These are phyloP conservation scores for Talaromyces verruculosus DNA, from an alignment of 2,329 filamentous ascomycete species.

Conservation along the genomic window DNA sequence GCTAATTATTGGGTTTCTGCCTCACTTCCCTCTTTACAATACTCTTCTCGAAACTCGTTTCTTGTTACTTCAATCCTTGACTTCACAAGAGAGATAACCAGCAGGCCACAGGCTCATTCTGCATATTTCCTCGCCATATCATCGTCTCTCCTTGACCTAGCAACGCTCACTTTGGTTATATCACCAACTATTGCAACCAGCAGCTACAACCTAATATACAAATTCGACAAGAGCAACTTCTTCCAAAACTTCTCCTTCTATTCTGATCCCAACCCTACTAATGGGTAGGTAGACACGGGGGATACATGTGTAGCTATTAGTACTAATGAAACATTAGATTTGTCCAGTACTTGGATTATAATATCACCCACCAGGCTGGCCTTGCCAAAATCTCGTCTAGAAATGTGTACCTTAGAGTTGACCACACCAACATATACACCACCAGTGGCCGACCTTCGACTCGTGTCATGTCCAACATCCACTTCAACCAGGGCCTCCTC, in stretches of 20 bases:
- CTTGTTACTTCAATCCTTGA: background rate
- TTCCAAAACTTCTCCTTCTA: constrained; percentile 54
- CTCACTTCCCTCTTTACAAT: no score
- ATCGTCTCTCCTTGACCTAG: constrained; percentile 32
- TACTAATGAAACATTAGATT: constrained; percentile 15
- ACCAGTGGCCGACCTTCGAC: constrained; percentile 46
- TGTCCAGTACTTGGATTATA: constrained; percentile 51
- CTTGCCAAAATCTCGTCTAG: constrained; percentile 36
- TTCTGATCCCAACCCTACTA: constrained; percentile 48
- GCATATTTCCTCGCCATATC: constrained; percentile 11
- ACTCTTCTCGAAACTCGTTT: no score
- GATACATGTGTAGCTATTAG: background rate
- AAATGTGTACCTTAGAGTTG: constrained; percentile 48
- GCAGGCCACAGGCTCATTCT: constrained; percentile 16
- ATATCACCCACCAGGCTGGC: constrained; percentile 37
- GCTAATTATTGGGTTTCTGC: no score
- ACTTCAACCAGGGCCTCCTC: constrained; percentile 48
- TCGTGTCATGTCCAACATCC: constrained; percentile 46
- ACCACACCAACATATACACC: constrained; percentile 40
- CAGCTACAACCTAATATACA: constrained; percentile 42
- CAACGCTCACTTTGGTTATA: constrained; percentile 33
- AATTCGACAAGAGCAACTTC: constrained; percentile 49
- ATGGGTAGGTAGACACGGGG: constrained; percentile 40
- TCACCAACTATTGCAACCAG: constrained; percentile 30
- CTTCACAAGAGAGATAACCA: background rate